phyloP scores from a whole-genome alignment of 1,284 basidiomycete species.

The Microbotryomycetes sp. region DNA sequence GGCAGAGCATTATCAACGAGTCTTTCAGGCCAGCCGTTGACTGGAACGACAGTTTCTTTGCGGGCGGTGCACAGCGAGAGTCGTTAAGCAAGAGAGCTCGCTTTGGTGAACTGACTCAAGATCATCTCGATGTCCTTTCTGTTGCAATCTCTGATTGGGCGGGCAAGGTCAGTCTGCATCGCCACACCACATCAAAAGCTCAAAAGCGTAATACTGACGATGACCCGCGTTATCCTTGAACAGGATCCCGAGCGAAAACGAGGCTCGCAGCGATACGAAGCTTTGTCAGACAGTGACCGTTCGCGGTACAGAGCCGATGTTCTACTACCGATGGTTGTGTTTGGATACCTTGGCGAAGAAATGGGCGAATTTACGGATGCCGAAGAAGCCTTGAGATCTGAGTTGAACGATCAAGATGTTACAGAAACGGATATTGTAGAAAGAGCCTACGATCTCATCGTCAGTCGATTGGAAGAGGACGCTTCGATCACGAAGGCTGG shows the following conservation, averaged over 20 bases:
- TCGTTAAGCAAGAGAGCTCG: background rate
- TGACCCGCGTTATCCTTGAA: no score
- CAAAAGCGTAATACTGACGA: no score
- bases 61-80: background rate
- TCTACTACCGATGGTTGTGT: background rate
- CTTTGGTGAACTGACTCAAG: background rate
- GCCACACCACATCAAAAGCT: no score
- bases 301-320: background rate
- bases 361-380: background rate
- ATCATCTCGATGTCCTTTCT: background rate
- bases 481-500: background rate
- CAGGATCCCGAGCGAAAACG: background rate
- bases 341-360: background rate
- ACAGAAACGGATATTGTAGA: background rate
- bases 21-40: background rate
- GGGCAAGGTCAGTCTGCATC: background rate
- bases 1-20: background rate
- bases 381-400: background rate
- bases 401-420: background rate
- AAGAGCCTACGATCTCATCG: background rate
- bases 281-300: background rate
- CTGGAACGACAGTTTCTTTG: background rate
- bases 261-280: background rate
- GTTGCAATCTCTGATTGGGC: background rate
- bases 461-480: background rate